Base-by-base conservation (phyloP, 2,329 filamentous ascomycete species). In the Penicillium sp. region DNA sequence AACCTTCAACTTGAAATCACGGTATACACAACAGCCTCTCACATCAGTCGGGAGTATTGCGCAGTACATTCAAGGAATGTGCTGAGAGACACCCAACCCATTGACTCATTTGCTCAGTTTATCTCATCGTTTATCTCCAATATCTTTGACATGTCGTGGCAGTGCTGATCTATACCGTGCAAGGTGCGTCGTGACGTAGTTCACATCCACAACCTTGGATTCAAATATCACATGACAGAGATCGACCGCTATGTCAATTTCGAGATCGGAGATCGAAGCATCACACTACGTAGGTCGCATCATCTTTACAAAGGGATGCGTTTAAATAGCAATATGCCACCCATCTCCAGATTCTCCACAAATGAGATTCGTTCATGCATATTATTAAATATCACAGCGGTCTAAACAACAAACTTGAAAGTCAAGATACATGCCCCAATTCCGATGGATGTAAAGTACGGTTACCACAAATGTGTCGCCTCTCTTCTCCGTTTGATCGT, bases 401-500 rank as follows among this genome's bases (percentile, higher is more conserved):
- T 4, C 22, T 25, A 25, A 9, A n/a, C 14, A 22, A 29, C 16
- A n/a, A 27, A 29, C 16, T 22, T 3, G 10, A n/a, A 8, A 18
- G 31, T 25, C 27, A 19, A 27, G 4, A 18, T 18, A 18, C 34
- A 44, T 14, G 13, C 16, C 25, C 6, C 29, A 19, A 14, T 31
- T 28, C 33, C 14, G n/a, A 60, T 57, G 54, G 46, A 53, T 3
- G 14, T 49, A n/a, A 39, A 29, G 12, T 56, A 59, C 39, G 44
- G 22, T 16, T 50, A 54, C 28, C 50, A 49, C 35, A 59, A 54
- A 36, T 46, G 45, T 3, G 44, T 57, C 13, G 57, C 55, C 33
- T 18, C 35, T 3, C 53, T 59, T 35, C 50, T 59, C 36, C 50
- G 56, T n/a, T 44, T 49, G 2, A 46, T 59, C 14, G 50, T 59